phyloP scores from a whole-genome alignment of 106 monocot species.

The Xerophyta viscosa region DNA sequence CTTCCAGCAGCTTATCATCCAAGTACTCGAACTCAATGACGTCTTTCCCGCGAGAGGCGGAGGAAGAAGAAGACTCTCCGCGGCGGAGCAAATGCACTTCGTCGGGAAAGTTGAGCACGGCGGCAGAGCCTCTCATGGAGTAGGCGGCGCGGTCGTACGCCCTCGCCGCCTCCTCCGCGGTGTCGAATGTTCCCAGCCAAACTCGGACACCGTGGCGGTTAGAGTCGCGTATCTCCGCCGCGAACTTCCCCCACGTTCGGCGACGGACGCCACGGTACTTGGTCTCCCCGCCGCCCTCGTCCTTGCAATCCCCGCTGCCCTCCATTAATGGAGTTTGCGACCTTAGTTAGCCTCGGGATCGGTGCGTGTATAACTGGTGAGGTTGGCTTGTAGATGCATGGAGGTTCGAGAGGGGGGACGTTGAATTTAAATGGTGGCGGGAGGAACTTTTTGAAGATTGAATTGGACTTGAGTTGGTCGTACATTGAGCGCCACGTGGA shows the following conservation, averaged over 20 bases:
- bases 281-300: not conserved
- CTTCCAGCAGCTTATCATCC: conserved; percentile 12
- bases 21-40: conserved; percentile 9
- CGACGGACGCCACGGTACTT: conserved; percentile 29
- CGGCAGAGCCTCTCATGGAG: not conserved
- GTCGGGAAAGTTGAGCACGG: conserved; percentile 5
- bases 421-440: too few species aligned
- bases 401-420: too few species aligned
- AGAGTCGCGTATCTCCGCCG: conserved; percentile 37
- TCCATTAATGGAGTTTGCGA: too few species aligned
- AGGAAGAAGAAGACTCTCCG: not conserved
- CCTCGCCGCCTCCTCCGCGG: conserved; percentile 18
- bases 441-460: too few species aligned
- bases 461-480: too few species aligned
- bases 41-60: not conserved
- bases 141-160: conserved; percentile 13
- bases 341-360: too few species aligned
- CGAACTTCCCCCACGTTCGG: conserved; percentile 37
- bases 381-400: too few species aligned
- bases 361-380: too few species aligned
- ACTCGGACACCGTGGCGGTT: conserved; percentile 14
- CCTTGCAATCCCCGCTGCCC: too few species aligned
- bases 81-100: not conserved
- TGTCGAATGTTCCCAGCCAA: conserved; percentile 25
- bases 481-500: too few species aligned